Evolutionary conservation across 192 early-diverging fungal species (phyloP).

Genomic region (Backusella westeae): DNA sequence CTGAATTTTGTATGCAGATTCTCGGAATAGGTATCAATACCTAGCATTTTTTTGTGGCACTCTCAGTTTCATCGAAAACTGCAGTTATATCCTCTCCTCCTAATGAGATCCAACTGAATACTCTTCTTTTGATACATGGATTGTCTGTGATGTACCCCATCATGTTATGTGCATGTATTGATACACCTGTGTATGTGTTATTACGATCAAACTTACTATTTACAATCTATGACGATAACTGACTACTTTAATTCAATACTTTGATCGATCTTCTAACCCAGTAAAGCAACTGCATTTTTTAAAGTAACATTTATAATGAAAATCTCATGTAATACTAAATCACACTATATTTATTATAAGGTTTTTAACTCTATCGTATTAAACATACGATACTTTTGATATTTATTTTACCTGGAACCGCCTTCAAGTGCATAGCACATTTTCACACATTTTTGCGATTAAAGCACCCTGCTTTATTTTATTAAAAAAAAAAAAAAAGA

Average conservation of each 20-base stretch:
- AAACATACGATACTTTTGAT: neutral
- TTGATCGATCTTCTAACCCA: neutral
- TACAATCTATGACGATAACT: neutral
- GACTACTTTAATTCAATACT: neutral
- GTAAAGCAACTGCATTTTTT: neutral
- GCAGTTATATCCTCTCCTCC: neutral
- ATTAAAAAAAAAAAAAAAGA: neutral
- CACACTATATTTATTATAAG: neutral
- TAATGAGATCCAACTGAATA: neutral
- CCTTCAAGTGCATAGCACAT: neutral
- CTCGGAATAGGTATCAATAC: no score
- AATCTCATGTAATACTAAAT: neutral
- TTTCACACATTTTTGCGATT: neutral
- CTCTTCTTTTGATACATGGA: neutral
- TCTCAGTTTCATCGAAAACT: neutral
- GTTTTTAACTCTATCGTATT: neutral
- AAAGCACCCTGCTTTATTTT: neutral
- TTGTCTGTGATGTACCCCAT: neutral
- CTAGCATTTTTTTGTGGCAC: no score
- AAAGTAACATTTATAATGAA: neutral
- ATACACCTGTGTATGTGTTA: neutral
- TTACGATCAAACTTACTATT: neutral
- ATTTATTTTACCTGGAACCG: neutral
- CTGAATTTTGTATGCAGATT: no score
- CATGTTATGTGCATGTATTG: neutral